A percentile compares a stretch with the other conserved stretches of the same genome.
These are phyloP conservation scores for Acaromyces ingoldii DNA, from an alignment of 1,284 basidiomycete genomes.

Conservation along the genomic window DNA sequence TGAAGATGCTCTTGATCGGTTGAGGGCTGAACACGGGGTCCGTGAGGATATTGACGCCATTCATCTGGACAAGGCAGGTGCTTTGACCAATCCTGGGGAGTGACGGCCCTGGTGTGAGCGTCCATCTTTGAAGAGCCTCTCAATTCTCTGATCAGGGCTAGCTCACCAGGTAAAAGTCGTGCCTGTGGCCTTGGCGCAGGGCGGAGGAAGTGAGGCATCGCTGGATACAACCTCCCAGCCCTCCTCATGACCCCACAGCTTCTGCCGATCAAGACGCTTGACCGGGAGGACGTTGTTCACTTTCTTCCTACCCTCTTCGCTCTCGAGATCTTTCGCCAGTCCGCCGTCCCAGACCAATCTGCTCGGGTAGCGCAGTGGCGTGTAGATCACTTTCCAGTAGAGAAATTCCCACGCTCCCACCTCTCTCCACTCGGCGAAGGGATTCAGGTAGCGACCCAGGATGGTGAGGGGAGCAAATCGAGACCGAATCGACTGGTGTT, in stretches of 20 bases:
- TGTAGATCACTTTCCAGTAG: constrained; percentile 31
- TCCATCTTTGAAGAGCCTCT: no score
- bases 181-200: constrained; percentile 1
- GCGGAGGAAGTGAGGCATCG: no score
- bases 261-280: constrained; percentile 22
- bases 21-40: constrained; percentile 56
- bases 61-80: constrained; percentile 54
- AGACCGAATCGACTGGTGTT: constrained; percentile 52
- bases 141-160: no score
- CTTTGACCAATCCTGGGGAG: constrained; percentile 33
- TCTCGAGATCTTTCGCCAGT: constrained; percentile 31
- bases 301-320: constrained; percentile 18
- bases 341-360: constrained; percentile 44
- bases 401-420: constrained; percentile 53
- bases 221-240: no score
- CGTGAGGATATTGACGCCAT: constrained; percentile 55
- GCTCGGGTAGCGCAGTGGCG: constrained; percentile 19
- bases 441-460: constrained; percentile 51
- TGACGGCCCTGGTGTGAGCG: no score
- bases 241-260: neutral
- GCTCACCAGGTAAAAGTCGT: constrained; percentile 29
- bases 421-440: constrained; percentile 56
- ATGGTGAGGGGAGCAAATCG: constrained; percentile 44
- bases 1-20: constrained; percentile 52
- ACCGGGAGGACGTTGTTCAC: constrained; percentile 29